Evolutionary conservation across 805 yeast species (phyloP), one percentile per base, ranked within the genome.

Genomic region (Candida saitoana): DNA sequence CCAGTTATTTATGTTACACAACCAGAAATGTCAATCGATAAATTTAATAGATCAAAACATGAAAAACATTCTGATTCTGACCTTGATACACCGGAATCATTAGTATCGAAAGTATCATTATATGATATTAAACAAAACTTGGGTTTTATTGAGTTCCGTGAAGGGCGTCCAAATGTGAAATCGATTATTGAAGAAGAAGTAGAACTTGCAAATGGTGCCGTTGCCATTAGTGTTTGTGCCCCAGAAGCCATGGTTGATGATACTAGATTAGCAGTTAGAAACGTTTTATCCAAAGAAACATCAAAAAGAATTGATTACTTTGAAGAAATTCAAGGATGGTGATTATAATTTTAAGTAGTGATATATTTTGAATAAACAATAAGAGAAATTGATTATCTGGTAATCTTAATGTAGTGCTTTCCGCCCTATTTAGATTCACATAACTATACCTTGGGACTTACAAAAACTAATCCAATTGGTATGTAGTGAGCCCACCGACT

Each of bases 161-260:
- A 56, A 17, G 77, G 76, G 24, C 63, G 78, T 54, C 69, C 76
- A 15, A 51, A 69, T 40, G 45, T 69, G 24, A 51, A 52, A 1
- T 51, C 50, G 17, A 18, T 73, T 12, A 58, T 75, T 14, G 47
- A 46, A 5, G 44, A 52, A 9, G 79, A 74, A 45, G 52, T 74
- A 6, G 42, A 32, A 1, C 59, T 55, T 22, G 48, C 67, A 15
- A 43, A 45, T 11, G 72, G 73, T 5, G 51, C 74, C 5, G 43
- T 70, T 34, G 77, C 75, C 2, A 57, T 75, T 46, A 71, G 68
- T 40, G 64, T 68, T 7, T 75, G 80, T 60, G 77, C 73, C n/a
- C 73, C 72, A 51, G 64, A 67, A 22, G 45, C 55, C 33, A 62
- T 73, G 65, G 69, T 63, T 31, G 68, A 62, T 41, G 58, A 55